Evolutionary conservation across 768 basidiomycete genomes (phyloP).

Genomic region (Tephrocybe sp.): DNA sequence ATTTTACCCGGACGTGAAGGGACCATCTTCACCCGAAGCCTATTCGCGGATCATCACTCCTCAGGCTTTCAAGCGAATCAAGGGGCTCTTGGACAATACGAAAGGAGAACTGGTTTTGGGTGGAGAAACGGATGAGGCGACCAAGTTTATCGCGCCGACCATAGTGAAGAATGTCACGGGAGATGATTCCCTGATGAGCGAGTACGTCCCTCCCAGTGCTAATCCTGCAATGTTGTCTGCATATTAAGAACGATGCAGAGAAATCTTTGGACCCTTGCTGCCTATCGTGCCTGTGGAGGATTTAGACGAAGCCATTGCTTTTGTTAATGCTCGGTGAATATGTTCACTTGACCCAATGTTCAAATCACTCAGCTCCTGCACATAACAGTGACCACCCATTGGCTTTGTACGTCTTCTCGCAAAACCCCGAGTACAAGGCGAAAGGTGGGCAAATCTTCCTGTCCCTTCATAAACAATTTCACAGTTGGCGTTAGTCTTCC

Average conservation of each 20-base stretch:
- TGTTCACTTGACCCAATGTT: constrained; percentile 12
- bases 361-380: background rate
- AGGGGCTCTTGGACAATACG: constrained; percentile 61
- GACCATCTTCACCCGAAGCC: constrained; percentile 41
- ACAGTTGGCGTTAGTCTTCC: constrained; percentile 46
- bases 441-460: constrained; percentile 44
- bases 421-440: constrained; percentile 54
- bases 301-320: constrained; percentile 69
- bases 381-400: constrained; percentile 66
- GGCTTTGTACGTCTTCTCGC: constrained; percentile 75
- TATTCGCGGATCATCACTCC: constrained; percentile 53
- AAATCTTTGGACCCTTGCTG: constrained; percentile 83
- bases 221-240: background rate
- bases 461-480: background rate
- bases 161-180: constrained; percentile 60
- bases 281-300: constrained; percentile 72
- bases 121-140: constrained; percentile 57
- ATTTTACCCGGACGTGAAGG: constrained; percentile 56
- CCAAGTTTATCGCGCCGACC: constrained; percentile 70
- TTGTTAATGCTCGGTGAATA: constrained; percentile 56
- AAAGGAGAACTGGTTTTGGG: constrained; percentile 67
- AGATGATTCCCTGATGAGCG: constrained; percentile 75
- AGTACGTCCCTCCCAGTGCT: constrained; percentile 47
- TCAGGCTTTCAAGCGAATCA: constrained; percentile 59
- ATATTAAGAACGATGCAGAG: constrained; percentile 39